Evolutionary conservation across 2,329 filamentous ascomycete genomes (phyloP).

Genomic region (Periconia sp.): DNA sequence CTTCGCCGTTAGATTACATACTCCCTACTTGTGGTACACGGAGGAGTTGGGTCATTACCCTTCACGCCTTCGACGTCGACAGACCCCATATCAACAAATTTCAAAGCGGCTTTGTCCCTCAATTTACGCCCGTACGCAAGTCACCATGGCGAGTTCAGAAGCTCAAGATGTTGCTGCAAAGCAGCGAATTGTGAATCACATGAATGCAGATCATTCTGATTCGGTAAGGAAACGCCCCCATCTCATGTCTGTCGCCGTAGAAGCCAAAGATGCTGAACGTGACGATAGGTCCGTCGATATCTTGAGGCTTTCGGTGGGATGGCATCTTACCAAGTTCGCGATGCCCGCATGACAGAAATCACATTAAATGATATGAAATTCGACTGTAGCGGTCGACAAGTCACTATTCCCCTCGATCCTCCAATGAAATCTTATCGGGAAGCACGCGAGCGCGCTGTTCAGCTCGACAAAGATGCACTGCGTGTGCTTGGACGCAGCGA

Average conservation of each 20-base stretch:
- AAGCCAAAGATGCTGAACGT: constrained; percentile 8
- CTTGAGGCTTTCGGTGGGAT: constrained; percentile 71
- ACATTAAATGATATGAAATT: constrained; percentile 65
- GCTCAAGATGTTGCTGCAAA: constrained; percentile 54
- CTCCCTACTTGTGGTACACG: too few relatives aligned
- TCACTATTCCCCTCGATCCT: constrained; percentile 66
- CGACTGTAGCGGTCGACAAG: constrained; percentile 52
- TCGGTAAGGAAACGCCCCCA: constrained; percentile 50
- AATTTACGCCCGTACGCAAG: too few relatives aligned
- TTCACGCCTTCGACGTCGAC: too few relatives aligned
- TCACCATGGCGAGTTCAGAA: constrained; percentile 31
- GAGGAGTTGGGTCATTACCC: too few relatives aligned
- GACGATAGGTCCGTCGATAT: constrained; percentile 64
- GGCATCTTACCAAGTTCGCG: constrained; percentile 56
- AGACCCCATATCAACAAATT: too few relatives aligned
- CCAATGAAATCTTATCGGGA: constrained; percentile 70
- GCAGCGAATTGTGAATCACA: constrained; percentile 72
- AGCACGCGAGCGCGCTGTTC: constrained; percentile 68
- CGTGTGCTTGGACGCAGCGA: constrained; percentile 62
- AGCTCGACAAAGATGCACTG: constrained; percentile 67
- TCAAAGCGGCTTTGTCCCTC: too few relatives aligned
- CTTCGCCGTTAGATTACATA: too few relatives aligned
- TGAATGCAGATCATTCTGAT: constrained; percentile 80
- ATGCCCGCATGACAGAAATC: constrained; percentile 67
- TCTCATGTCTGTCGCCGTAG: constrained; percentile 2